Conservation (phyloP, 371 early-diverging fungal genomes). For the Zychaea mexicana region DNA sequence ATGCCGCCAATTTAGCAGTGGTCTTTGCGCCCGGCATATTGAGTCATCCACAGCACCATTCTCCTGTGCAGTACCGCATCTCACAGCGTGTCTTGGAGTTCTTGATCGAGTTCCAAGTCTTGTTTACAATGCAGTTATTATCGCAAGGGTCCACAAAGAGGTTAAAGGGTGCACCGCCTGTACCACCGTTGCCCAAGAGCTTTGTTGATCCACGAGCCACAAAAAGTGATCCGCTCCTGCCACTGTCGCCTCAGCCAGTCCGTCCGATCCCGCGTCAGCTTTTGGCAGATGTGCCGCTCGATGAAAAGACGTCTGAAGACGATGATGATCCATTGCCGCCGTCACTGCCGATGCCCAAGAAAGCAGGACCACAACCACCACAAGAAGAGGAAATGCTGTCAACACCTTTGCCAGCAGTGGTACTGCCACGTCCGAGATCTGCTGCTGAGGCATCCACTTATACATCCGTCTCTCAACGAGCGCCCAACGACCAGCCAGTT, state of each 20-base stretch:
- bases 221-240: slow-evolving; percentile 4
- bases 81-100: slow-evolving; percentile 61
- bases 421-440: background rate
- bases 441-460: background rate
- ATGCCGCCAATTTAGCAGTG: slow-evolving; percentile 57
- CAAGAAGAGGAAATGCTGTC: too few relatives aligned
- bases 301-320: slow-evolving; percentile 1
- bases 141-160: background rate
- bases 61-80: slow-evolving; percentile 58
- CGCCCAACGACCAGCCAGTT: background rate
- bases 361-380: background rate
- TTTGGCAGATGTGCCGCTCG: background rate
- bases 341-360: background rate
- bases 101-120: slow-evolving; percentile 53
- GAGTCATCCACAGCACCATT: slow-evolving; percentile 54
- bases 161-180: background rate
- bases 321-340: background rate
- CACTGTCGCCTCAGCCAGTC: background rate
- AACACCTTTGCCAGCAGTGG: too few relatives aligned
- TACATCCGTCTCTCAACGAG: background rate
- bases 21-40: slow-evolving; percentile 68
- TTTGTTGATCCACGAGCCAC: slow-evolving; percentile 5
- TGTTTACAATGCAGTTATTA: slow-evolving; percentile 27
- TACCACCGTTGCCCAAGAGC: background rate
- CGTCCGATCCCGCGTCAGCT: background rate